A percentile compares a stretch with the other conserved stretches of the same genome.
Conservation (phyloP, 2,329 filamentous ascomycete genomes). For the Epichloe typhina region DNA sequence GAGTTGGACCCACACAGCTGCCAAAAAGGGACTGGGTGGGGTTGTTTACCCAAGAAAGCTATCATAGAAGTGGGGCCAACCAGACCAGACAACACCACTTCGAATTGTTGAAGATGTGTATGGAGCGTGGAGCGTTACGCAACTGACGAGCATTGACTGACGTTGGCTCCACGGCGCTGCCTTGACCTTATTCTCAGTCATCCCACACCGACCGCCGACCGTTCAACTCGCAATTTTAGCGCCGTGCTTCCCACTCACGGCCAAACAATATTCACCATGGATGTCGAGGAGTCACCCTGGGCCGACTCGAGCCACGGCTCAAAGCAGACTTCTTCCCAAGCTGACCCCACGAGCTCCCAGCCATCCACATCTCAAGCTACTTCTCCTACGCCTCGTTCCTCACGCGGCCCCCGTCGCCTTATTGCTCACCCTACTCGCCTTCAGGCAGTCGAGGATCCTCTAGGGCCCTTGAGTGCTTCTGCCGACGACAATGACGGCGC, state of each 20-base stretch:
- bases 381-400: constrained; percentile 25
- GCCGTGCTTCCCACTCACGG: neutral
- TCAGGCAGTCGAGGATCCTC: constrained; percentile 62
- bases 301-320: constrained; percentile 29
- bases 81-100: neutral
- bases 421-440: constrained; percentile 66
- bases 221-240: neutral
- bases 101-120: neutral
- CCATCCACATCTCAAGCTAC: constrained; percentile 8
- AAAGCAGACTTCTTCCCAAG: constrained; percentile 19
- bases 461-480: constrained; percentile 61
- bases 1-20: too few species aligned
- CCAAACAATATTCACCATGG: constrained; percentile 22
- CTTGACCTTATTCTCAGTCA: neutral
- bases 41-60: too few species aligned
- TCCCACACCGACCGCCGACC: neutral
- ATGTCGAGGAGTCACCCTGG: constrained; percentile 41
- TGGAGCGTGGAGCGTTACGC: constrained; percentile 2
- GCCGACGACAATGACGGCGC: constrained; percentile 31
- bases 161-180: constrained; percentile 2
- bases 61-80: constrained; percentile 1
- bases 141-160: constrained; percentile 2
- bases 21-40: too few species aligned
- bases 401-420: constrained; percentile 45
- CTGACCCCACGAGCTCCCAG: constrained; percentile 18